These are phyloP conservation scores for Leccinum longicurvipes DNA, from an alignment of 768 basidiomycete genomes.

Conservation along the genomic window DNA sequence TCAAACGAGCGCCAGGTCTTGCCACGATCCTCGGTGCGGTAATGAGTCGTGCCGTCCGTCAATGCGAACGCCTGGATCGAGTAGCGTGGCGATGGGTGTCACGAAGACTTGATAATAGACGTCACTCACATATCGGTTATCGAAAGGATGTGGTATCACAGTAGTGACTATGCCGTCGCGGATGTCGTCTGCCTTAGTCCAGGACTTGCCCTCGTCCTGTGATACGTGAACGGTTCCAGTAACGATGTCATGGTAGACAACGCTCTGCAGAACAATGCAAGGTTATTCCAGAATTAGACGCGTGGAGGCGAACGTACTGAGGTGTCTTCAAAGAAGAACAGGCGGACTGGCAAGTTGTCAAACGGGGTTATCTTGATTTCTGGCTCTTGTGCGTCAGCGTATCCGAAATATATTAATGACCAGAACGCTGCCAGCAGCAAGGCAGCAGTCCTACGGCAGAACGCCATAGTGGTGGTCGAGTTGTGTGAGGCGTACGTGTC, in stretches of 20 bases:
- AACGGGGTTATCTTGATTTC: constrained; percentile 52
- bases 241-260: constrained; percentile 78
- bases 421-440: constrained; percentile 25
- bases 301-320: constrained; percentile 53
- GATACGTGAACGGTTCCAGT: constrained; percentile 74
- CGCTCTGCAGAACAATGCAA: constrained; percentile 38
- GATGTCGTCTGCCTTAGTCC: constrained; percentile 49
- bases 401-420: constrained; percentile 21
- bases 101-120: neutral
- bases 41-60: constrained; percentile 72
- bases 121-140: constrained; percentile 64
- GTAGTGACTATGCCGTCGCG: constrained; percentile 57
- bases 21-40: constrained; percentile 85
- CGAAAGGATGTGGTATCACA: constrained; percentile 85
- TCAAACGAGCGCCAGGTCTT: constrained; percentile 83
- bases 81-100: neutral
- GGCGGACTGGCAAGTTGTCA: constrained; percentile 64
- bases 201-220: constrained; percentile 80
- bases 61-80: constrained; percentile 77
- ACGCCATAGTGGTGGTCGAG: constrained; percentile 25
- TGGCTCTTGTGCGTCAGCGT: constrained; percentile 42
- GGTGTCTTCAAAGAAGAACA: constrained; percentile 95
- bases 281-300: neutral
- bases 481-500: constrained; percentile 11
- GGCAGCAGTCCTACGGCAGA: constrained; percentile 26